Percentiles rank a stretch among this genome's conserved stretches.
Conservation (phyloP, 257 asterid species). For the Gynochthodes officinalis region DNA sequence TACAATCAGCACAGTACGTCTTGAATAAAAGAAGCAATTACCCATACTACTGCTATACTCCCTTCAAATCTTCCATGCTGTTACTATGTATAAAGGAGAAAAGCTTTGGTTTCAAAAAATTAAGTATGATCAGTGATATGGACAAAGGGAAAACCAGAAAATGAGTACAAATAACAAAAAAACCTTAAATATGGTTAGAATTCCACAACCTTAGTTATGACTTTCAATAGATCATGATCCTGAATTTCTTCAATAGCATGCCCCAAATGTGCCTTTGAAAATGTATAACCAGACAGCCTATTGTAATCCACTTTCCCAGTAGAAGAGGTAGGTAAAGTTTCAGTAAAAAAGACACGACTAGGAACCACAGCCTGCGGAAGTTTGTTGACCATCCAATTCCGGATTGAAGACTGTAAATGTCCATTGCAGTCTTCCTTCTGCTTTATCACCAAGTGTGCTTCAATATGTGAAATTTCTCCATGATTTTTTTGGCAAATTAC, state of each 20-base stretch:
- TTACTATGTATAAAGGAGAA: not conserved
- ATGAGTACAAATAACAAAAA: not conserved
- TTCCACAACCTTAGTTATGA: constrained; percentile 54
- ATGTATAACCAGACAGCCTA: constrained; percentile 49
- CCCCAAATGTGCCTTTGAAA: constrained; percentile 26
- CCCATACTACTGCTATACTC: not conserved
- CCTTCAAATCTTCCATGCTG: not conserved
- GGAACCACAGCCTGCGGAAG: constrained; percentile 79
- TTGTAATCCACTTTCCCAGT: constrained; percentile 81
- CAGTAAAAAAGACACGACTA: constrained; percentile 43
- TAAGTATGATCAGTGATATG: not conserved
- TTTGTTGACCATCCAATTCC: constrained; percentile 56
- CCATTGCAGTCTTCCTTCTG: constrained; percentile 37
- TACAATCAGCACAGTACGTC: not conserved
- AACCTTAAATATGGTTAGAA: not conserved
- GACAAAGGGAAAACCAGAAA: not conserved
- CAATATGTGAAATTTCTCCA: constrained; percentile 56
- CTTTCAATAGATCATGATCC: constrained; percentile 48
- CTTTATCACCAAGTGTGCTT: constrained; percentile 63
- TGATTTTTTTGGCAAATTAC: constrained; percentile 54
- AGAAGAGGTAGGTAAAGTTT: constrained; percentile 70
- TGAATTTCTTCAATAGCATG: constrained; percentile 37
- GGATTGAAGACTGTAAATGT: constrained; percentile 43
- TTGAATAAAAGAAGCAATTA: constrained; percentile 1
- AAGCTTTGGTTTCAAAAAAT: not conserved